Percentiles rank a stretch among this genome's conserved stretches.
phyloP scores from a whole-genome alignment of 495 filamentous ascomycete species.

The Penicillium robsamsonii region DNA sequence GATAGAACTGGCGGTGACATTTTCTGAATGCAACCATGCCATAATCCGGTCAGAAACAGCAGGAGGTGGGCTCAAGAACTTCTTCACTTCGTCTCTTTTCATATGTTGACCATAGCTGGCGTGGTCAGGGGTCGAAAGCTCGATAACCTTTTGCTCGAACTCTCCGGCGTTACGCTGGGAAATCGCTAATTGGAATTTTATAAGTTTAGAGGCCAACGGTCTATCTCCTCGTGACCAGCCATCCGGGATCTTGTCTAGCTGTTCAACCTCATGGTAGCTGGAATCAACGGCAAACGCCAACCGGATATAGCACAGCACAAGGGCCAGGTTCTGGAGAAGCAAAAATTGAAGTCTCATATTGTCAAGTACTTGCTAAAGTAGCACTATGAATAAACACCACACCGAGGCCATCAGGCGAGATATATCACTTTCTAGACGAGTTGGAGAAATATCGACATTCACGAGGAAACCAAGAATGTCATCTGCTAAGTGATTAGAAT shows the following conservation, averaged over 20 bases:
- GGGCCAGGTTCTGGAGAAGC: conserved; percentile 12
- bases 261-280: conserved; percentile 44
- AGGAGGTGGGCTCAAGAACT: conserved; percentile 48
- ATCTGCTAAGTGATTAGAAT: not conserved
- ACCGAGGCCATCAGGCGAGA: not conserved
- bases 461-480: not conserved
- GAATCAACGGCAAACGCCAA: conserved; percentile 2
- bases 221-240: conserved; percentile 47
- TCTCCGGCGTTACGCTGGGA: conserved; percentile 48
- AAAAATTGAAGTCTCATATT: conserved; percentile 14
- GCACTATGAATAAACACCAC: too few species aligned
- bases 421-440: not conserved
- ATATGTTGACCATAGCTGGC: conserved; percentile 62
- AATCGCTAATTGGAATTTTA: conserved; percentile 56
- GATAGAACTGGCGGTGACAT: conserved; percentile 43
- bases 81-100: conserved; percentile 53
- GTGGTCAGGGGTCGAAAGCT: conserved; percentile 62
- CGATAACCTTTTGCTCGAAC: conserved; percentile 60
- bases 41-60: conserved; percentile 42
- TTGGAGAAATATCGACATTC: not conserved
- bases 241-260: conserved; percentile 37
- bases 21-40: conserved; percentile 49
- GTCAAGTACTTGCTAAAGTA: not conserved
- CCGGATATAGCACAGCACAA: conserved; percentile 14
- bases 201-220: conserved; percentile 31